Evolutionary conservation across 352 stramenopile genomes (phyloP), one percentile per base, ranked within the genome.

Genomic region (Nothophytophthora sp.): DNA sequence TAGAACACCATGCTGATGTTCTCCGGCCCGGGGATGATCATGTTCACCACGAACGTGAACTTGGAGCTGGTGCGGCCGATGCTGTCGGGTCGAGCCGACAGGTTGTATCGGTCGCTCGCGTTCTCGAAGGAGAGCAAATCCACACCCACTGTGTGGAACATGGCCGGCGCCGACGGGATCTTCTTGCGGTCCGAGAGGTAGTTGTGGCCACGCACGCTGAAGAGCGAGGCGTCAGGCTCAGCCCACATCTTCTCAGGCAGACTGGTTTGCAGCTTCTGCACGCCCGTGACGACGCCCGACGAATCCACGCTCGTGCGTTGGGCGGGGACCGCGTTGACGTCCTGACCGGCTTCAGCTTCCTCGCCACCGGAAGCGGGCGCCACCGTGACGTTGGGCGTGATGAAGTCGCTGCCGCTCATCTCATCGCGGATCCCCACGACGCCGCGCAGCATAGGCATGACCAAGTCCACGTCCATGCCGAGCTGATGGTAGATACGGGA

Each of bases 121-220:
- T 60, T 76, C 44, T 94, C 81, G 40, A 94, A 94, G 34, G 81
- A 86, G 22, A 94, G 67, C 22, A 92, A 60, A 50, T 95, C 86
- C 42, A 95, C 83, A 8, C 81, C 83, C 6, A 93, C 78, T 11
- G 88, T 73, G 50, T 89, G 83, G 52, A 94, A 94, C 52, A 84
- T 88, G 18, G 83, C 67, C 9, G 64, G 64, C 6, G 55, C 64
- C 11, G 88, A 95, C 15, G 86, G 43, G 12, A 86, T 65, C 58
- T 98, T 98, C 47, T 96, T 94, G 72, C 90, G 91, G 63, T 95
- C 87, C 6, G 67, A 67, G 19, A 96, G 55, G 61, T 98, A 98
- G 54, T 93, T 96, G n/a, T 75, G 61, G 0, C 87, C 89, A 20
- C 91, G 87, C 19, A 98, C 73, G 47, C 77, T 73, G 50, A 95